Evolutionary conservation across 805 yeast genomes (phyloP), one percentile per base, ranked within the genome.

Genomic region (Torulaspora delbrueckii): DNA sequence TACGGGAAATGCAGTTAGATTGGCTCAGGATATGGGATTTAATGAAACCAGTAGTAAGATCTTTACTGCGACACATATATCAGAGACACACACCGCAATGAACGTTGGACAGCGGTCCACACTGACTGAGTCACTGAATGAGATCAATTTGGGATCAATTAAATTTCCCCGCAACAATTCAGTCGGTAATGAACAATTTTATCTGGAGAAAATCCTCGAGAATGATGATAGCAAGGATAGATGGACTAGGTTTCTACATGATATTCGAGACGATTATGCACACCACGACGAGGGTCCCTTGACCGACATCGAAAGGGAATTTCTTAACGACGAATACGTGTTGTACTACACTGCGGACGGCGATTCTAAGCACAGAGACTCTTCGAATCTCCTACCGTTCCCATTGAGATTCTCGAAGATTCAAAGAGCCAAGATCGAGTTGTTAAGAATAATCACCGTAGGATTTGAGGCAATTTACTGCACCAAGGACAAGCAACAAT

Each of bases 391-490:
- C 2, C 35, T 52, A 16, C 58, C 61, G 5, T 50, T 43, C 24
- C 58, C 62, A n/a, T 63, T 84, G 35, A 73, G 71, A 38, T 85
- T 89, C 54, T 76, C 87, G 0, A 59, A 60, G 8, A 64, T 73
- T 22, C 95, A 88, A 56, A 76, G 76, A 55, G 96, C 96, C 2
- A 84, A 84, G 52, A 71, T 90, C 26, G 96, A 87, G 57, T 66
- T 90, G 31, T 66, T 88, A 27, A 85, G 85, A 58, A 84, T 90
- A 52, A 78, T 84, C 66, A 78, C 90, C 1, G 70, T 89, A 41
- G 95, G 93, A 31, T 88, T 86, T 62, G 95, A 87, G 55, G 79
- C 91, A 1, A 70, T 90, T 14, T 90, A 90, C 61, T 82, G 84
- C 44, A 78, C 75, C 40, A 81, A 75, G 30, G 42, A 48, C 31